A percentile compares a stretch with the other conserved stretches of the same genome.
Evolutionary conservation across 495 filamentous ascomycete species (phyloP).

Genomic region (Xylaria bambusicola): DNA sequence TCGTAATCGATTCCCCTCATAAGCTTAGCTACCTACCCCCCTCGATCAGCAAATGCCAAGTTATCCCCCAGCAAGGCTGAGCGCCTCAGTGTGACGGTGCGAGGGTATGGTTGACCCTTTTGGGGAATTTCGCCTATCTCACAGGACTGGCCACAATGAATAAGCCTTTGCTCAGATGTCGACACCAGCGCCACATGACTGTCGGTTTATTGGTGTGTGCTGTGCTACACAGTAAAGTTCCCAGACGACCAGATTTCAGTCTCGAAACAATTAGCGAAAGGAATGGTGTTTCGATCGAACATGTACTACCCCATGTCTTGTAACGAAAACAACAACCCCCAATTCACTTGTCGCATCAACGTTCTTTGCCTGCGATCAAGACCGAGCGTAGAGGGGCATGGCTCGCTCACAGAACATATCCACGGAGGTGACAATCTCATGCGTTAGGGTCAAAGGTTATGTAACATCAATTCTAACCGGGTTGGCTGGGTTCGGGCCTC

Average conservation of each 20-base stretch:
- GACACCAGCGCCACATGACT: constrained; percentile 8
- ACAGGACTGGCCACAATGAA: background rate
- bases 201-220: background rate
- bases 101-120: constrained; percentile 1
- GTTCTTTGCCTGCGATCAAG: no score
- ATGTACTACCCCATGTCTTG: constrained; percentile 1
- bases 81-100: constrained; percentile 1
- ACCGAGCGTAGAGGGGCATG: no score
- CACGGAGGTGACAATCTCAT: no score
- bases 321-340: background rate
- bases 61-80: background rate
- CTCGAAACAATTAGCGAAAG: background rate
- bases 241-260: background rate
- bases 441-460: no score
- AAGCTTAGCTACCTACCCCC: background rate
- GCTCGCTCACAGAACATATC: no score
- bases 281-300: constrained; percentile 3
- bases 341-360: background rate
- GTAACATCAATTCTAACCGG: no score
- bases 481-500: no score
- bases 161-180: constrained; percentile 7
- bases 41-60: constrained; percentile 5
- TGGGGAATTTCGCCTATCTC: background rate
- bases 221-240: background rate
- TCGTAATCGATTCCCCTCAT: background rate